Conservation (phyloP, 2,329 filamentous ascomycete genomes). For the Monosporascus sp. region DNA sequence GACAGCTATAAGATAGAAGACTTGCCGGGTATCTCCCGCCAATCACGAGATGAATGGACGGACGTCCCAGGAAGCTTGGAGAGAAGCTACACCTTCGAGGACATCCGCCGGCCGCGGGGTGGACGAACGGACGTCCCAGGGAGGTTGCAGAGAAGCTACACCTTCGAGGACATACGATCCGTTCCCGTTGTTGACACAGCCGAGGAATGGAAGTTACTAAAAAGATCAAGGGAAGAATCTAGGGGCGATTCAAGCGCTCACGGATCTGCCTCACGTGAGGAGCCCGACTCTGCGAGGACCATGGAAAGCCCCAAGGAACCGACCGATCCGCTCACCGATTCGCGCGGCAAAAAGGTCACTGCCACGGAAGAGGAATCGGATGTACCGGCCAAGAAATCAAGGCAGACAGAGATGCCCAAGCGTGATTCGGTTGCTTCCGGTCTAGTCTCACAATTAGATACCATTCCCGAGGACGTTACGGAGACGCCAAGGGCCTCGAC, state of each 20-base stretch:
- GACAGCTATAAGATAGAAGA: not conserved
- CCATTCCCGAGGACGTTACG: not conserved
- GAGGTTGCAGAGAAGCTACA: constrained; percentile 18
- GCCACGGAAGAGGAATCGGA: constrained; percentile 31
- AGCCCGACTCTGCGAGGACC: constrained; percentile 27
- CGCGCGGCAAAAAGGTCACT: constrained; percentile 17
- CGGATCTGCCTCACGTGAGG: constrained; percentile 24
- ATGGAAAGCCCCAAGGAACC: constrained; percentile 38
- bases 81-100: constrained; percentile 23
- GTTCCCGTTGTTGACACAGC: constrained; percentile 12
- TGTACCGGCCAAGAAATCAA: constrained; percentile 25
- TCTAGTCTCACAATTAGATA: not conserved
- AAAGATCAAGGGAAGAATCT: constrained; percentile 28
- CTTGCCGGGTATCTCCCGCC: not conserved
- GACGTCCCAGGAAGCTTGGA: constrained; percentile 8
- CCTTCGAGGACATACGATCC: constrained; percentile 21
- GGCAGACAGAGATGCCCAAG: constrained; percentile 32
- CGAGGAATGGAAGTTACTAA: constrained; percentile 26
- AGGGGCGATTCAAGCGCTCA: constrained; percentile 22
- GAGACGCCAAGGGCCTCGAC: not conserved
- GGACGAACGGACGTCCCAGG: constrained; percentile 4
- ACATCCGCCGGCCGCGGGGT: constrained; percentile 16
- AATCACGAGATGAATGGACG: constrained; percentile 4
- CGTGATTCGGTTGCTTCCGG: constrained; percentile 22
- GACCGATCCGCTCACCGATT: constrained; percentile 23